phyloP scores from a whole-genome alignment of 1,139 yeast species.

The Saccharomyces hybrid region DNA sequence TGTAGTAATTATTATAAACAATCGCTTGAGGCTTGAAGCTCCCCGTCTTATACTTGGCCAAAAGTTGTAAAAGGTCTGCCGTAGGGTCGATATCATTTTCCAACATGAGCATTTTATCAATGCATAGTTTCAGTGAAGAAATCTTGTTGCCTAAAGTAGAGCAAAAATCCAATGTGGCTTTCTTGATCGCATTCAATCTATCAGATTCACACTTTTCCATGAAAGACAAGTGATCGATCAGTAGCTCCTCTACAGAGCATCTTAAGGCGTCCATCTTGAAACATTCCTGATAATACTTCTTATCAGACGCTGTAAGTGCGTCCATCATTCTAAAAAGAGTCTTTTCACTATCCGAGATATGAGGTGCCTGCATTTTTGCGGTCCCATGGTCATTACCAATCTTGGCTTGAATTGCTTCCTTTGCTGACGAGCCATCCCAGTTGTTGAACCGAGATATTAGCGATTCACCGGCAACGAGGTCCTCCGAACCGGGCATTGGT shows the following conservation, averaged over 20 bases:
- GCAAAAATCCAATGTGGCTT: constrained; percentile 67
- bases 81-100: constrained; percentile 70
- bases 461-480: background rate
- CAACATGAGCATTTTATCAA: constrained; percentile 52
- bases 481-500: background rate
- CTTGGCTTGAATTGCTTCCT: background rate
- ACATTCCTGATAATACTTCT: constrained; percentile 52
- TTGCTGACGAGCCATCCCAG: background rate
- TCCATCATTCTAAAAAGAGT: constrained; percentile 42
- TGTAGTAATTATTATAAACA: constrained; percentile 72
- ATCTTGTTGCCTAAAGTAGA: constrained; percentile 58
- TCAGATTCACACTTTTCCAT: constrained; percentile 84
- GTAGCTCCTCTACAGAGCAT: constrained; percentile 66
- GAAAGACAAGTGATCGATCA: constrained; percentile 66
- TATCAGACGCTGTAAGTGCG: constrained; percentile 57
- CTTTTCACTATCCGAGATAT: constrained; percentile 30
- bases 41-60: constrained; percentile 70
- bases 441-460: background rate
- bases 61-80: constrained; percentile 58
- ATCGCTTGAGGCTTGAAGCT: constrained; percentile 66
- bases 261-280: constrained; percentile 56
- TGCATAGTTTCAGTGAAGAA: constrained; percentile 48
- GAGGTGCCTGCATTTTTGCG: constrained; percentile 34
- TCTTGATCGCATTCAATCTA: constrained; percentile 67
- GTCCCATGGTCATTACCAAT: background rate